Conservation (phyloP, 768 basidiomycete genomes). For the Termitomyces sp. region DNA sequence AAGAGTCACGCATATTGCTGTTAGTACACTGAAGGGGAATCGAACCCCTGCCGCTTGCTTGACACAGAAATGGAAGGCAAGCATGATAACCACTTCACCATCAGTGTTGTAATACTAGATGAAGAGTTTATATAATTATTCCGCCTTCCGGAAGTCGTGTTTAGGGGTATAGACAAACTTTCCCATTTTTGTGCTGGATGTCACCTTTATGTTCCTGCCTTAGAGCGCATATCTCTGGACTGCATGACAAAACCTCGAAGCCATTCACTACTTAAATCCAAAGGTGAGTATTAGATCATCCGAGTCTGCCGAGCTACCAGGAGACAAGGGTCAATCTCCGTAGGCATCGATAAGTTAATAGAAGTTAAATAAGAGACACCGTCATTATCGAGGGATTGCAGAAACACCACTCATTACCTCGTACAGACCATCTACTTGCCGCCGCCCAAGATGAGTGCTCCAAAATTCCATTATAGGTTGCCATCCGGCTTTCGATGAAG, state of each 20-base stretch:
- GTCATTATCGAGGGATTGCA: neutral
- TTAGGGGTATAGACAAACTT: no score
- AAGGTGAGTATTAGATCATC: no score
- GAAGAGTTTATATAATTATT: no score
- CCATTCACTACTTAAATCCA: no score
- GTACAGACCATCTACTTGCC: slow-evolving; percentile 57
- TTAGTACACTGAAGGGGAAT: slow-evolving; percentile 42
- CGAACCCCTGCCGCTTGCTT: slow-evolving; percentile 46
- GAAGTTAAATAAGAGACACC: neutral
- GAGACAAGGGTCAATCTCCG: neutral
- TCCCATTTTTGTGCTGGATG: no score
- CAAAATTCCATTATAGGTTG: slow-evolving; percentile 83
- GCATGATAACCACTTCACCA: slow-evolving; percentile 93
- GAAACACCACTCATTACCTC: slow-evolving; percentile 53
- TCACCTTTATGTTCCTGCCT: no score
- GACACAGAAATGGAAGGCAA: slow-evolving; percentile 62
- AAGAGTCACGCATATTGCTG: no score
- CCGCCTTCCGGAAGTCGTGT: no score
- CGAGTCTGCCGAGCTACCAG: neutral
- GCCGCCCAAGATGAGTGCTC: slow-evolving; percentile 58
- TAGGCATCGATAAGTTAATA: neutral
- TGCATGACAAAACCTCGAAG: no score
- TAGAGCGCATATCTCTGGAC: no score
- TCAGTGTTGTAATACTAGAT: slow-evolving; percentile 36
- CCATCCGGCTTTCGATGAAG: slow-evolving; percentile 71